Evolutionary conservation across 257 asterid species (phyloP).

Genomic region (Dorcoceras hygrometricum): DNA sequence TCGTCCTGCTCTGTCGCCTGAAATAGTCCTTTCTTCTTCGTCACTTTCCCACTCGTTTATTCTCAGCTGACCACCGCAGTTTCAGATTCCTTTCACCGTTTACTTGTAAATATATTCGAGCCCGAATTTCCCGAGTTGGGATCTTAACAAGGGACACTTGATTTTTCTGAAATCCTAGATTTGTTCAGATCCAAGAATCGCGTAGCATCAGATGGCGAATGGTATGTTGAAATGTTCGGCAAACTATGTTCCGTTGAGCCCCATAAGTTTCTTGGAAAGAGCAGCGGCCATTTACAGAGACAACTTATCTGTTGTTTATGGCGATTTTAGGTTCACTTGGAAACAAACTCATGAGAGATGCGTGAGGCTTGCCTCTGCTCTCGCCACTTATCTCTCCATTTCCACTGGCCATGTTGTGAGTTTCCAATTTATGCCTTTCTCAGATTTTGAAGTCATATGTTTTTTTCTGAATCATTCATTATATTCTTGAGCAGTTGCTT

Average conservation of each 20-base stretch:
- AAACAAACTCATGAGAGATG: constrained; percentile 7
- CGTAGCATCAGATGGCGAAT: constrained; percentile 10
- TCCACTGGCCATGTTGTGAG: constrained; percentile 34
- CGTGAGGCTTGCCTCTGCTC: constrained; percentile 15
- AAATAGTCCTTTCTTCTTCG: no score
- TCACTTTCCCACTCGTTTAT: no score
- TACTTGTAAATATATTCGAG: no score
- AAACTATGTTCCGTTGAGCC: constrained; percentile 37
- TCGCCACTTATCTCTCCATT: not conserved
- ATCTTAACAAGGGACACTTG: no score
- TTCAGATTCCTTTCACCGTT: no score
- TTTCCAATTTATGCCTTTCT: no score
- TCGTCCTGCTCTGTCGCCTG: no score
- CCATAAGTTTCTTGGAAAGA: constrained; percentile 19
- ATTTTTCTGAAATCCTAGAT: no score
- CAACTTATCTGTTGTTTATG: constrained; percentile 1
- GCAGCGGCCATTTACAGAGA: constrained; percentile 4
- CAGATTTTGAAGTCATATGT: no score
- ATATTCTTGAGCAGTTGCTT: not conserved
- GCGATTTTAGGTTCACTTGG: constrained; percentile 16
- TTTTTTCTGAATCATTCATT: no score
- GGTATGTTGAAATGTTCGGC: constrained; percentile 41
- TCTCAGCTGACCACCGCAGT: no score
- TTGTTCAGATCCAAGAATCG: not conserved
- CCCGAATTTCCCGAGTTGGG: no score